Conservation (phyloP, 768 basidiomycete species). For the Phanerochaete sordida region DNA sequence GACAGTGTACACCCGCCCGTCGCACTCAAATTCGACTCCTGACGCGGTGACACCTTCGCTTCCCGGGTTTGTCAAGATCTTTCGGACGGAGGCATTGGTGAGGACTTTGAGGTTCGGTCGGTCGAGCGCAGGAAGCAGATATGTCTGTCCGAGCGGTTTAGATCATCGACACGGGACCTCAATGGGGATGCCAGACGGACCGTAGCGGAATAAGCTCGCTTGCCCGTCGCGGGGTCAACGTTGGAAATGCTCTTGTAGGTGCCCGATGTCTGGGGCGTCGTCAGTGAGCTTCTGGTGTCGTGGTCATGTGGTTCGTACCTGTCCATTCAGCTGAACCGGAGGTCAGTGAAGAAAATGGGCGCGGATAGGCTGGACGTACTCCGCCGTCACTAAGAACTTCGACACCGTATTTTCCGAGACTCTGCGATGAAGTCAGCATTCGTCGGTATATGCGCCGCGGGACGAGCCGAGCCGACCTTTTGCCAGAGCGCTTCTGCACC, state of each 20-base stretch:
- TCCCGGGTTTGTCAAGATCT: neutral
- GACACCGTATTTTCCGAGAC: neutral
- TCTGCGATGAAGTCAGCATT: too few species aligned
- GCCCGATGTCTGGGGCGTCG: neutral
- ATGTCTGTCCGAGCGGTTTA: too few species aligned
- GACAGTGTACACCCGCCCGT: neutral
- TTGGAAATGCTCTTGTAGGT: neutral
- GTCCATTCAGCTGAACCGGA: neutral
- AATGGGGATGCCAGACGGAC: neutral
- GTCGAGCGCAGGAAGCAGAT: neutral
- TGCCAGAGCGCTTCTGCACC: neutral
- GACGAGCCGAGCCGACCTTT: neutral
- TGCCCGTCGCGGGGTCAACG: neutral
- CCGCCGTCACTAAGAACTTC: too few species aligned
- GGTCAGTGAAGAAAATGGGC: too few species aligned
- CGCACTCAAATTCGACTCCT: conserved; percentile 6
- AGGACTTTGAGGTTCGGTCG: neutral
- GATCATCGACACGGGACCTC: too few species aligned
- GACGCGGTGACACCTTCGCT: neutral
- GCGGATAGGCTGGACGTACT: too few species aligned
- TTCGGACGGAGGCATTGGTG: neutral
- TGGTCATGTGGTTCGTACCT: neutral
- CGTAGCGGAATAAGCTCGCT: neutral
- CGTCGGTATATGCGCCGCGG: neutral
- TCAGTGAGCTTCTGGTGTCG: neutral